A percentile compares a stretch with the other conserved stretches of the same genome.
These are phyloP conservation scores for Isoetes taiwanensis DNA, from an alignment of 75 land plant species.

Conservation along the genomic window DNA sequence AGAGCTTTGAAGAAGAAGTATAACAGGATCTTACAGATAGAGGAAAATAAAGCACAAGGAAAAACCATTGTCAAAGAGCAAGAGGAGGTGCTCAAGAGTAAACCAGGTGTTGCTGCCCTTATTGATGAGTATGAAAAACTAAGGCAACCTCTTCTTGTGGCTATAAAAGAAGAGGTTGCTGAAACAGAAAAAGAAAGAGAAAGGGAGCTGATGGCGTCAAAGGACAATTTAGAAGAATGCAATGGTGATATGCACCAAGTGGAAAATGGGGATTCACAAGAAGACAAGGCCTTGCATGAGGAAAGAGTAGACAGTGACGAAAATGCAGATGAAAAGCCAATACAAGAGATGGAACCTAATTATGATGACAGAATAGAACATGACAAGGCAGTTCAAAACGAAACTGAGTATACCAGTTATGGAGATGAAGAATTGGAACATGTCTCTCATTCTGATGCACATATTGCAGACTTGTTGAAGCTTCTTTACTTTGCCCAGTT, in stretches of 20 bases:
- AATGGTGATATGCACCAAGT: too few species aligned
- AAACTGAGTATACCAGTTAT: neutral
- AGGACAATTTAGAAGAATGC: conserved; percentile 14
- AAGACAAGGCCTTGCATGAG: conserved; percentile 16
- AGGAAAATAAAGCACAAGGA: conserved; percentile 64
- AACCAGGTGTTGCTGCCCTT: conserved; percentile 43
- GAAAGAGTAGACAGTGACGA: neutral
- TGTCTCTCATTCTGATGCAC: conserved; percentile 9
- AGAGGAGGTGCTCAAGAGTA: conserved; percentile 73
- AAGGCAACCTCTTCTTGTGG: conserved; percentile 46
- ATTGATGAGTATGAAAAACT: conserved; percentile 93
- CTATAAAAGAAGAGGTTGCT: conserved; percentile 65
- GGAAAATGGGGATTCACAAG: neutral
- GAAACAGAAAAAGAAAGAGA: conserved; percentile 34
- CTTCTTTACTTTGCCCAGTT: conserved; percentile 61
- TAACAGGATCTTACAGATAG: conserved; percentile 81
- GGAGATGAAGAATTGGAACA: neutral
- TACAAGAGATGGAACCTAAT: conserved; percentile 1
- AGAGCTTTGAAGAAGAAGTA: conserved; percentile 78
- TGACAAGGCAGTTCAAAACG: neutral
- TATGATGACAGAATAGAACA: too few species aligned
- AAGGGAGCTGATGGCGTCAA: neutral
- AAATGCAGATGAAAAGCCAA: neutral
- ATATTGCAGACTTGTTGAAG: conserved; percentile 47
- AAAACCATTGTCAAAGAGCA: conserved; percentile 88